Conservation (phyloP, 164 flowering plant genomes). For the Macadamia integrifolia region DNA sequence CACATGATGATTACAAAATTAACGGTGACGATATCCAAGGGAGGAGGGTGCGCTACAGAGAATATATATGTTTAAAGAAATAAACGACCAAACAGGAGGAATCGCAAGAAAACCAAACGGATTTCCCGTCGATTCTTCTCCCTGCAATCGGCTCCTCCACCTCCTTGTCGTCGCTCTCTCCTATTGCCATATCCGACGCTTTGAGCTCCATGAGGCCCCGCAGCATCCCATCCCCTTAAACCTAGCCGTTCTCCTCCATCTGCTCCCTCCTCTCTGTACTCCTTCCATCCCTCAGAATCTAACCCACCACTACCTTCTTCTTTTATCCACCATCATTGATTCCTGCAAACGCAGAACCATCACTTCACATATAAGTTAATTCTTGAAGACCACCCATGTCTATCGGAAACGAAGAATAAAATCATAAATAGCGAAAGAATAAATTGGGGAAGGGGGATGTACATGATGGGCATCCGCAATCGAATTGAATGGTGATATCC, state of each 20-base stretch:
- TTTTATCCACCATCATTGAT: no score
- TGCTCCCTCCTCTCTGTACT: no score
- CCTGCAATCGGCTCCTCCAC: no score
- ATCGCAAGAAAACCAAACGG: no score
- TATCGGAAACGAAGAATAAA: background rate
- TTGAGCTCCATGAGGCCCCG: conserved; percentile 48
- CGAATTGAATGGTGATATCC: background rate
- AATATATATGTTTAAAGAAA: no score
- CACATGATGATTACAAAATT: no score
- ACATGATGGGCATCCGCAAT: background rate
- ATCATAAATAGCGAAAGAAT: background rate
- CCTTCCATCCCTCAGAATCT: no score
- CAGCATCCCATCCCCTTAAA: conserved; percentile 39
- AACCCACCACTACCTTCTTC: no score
- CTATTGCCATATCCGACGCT: conserved; percentile 22
- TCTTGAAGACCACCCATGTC: background rate
- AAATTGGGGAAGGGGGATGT: background rate
- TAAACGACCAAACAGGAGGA: no score
- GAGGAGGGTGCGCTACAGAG: no score
- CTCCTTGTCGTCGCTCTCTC: conserved; percentile 21
- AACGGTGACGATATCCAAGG: no score
- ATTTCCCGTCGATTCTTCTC: no score
- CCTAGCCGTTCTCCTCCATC: background rate
- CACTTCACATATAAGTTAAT: conserved; percentile 3
- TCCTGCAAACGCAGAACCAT: background rate